Evolutionary conservation across 352 stramenopile genomes (phyloP).

Genomic region (Pythium angustatum): DNA sequence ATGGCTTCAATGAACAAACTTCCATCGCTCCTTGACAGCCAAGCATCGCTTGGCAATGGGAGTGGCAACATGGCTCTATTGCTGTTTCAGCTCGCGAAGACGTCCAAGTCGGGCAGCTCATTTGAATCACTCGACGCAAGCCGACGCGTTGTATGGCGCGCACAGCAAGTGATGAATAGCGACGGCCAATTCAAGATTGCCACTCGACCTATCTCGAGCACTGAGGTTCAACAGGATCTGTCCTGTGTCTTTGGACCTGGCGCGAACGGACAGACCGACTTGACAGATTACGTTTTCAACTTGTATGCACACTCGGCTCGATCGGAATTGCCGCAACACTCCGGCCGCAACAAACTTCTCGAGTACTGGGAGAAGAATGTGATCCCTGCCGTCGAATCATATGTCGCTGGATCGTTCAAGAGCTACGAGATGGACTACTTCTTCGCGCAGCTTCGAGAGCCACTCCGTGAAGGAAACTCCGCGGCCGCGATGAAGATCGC

Average conservation of each 20-base stretch:
- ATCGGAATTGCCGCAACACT: constrained; percentile 63
- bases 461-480: constrained; percentile 71
- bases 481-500: constrained; percentile 79
- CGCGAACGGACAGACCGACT: constrained; percentile 20
- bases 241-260: constrained; percentile 34
- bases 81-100: constrained; percentile 65
- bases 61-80: constrained; percentile 60
- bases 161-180: constrained; percentile 48
- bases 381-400: constrained; percentile 80
- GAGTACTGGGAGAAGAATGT: constrained; percentile 88
- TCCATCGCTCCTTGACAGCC: constrained; percentile 63
- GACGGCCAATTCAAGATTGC: constrained; percentile 46
- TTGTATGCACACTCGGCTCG: constrained; percentile 69
- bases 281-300: constrained; percentile 69
- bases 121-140: constrained; percentile 32
- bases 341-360: constrained; percentile 75
- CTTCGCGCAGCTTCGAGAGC: constrained; percentile 78
- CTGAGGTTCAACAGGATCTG: constrained; percentile 36
- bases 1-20: constrained; percentile 44
- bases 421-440: constrained; percentile 89
- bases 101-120: constrained; percentile 43
- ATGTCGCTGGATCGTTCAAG: constrained; percentile 82
- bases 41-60: constrained; percentile 54
- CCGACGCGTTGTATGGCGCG: constrained; percentile 31
- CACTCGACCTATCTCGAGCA: constrained; percentile 43